A percentile compares a stretch with the other conserved stretches of the same genome.
Evolutionary conservation across 352 stramenopile species (phyloP).

Genomic region (Globisporangium lucens): DNA sequence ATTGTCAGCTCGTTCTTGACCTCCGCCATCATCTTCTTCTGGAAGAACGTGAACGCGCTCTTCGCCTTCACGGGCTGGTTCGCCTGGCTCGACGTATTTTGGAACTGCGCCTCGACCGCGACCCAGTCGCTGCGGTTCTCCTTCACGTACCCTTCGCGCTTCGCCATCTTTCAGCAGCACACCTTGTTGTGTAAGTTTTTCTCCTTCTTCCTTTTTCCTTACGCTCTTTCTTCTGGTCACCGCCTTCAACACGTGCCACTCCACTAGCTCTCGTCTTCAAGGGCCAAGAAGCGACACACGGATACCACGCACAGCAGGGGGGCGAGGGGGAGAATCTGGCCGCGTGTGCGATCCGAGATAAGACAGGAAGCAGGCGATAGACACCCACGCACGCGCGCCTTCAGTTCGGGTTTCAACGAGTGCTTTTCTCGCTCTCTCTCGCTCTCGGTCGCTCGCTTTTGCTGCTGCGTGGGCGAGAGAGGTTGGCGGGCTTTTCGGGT

Average conservation of each 20-base stretch:
- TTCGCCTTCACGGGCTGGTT: constrained; percentile 65
- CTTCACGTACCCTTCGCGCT: constrained; percentile 33
- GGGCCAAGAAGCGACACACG: background rate
- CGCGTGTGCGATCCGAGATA: background rate
- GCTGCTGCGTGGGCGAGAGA: background rate
- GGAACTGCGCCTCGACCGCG: constrained; percentile 76
- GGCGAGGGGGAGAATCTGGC: background rate
- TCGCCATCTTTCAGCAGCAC: constrained; percentile 15
- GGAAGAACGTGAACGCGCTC: constrained; percentile 75
- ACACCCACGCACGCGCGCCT: background rate
- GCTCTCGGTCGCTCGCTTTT: background rate
- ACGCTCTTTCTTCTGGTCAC: background rate
- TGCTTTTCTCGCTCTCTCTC: background rate
- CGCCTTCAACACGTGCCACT: background rate
- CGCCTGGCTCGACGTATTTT: constrained; percentile 27
- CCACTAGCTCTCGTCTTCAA: background rate
- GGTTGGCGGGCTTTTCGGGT: constrained; percentile 8
- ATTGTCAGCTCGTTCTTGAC: constrained; percentile 55
- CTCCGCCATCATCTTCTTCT: constrained; percentile 65
- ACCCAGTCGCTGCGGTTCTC: constrained; percentile 77
- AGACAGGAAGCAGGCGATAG: background rate
- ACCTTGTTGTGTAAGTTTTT: background rate
- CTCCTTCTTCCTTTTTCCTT: background rate
- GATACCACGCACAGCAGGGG: background rate
- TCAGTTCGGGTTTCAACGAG: background rate